These are phyloP conservation scores for Yamadazyma siamensis DNA, from an alignment of 1,139 yeast genomes.

Conservation along the genomic window DNA sequence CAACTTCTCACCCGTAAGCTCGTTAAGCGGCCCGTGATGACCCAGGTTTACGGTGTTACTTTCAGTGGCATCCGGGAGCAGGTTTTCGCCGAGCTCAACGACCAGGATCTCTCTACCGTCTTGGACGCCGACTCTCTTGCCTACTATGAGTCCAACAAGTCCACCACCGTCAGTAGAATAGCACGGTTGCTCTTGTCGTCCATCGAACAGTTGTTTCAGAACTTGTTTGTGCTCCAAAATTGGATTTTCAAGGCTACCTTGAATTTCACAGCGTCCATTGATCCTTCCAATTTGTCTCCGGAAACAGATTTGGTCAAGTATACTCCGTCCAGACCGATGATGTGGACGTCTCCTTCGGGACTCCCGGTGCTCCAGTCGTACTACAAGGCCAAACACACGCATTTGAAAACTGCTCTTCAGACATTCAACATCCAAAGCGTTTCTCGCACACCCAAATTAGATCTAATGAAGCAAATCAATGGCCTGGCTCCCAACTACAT, in stretches of 20 bases:
- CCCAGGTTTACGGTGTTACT: constrained; percentile 48
- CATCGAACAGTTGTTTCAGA: constrained; percentile 30
- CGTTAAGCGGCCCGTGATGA: constrained; percentile 46
- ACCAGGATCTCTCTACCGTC: constrained; percentile 8
- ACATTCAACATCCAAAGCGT: constrained; percentile 18
- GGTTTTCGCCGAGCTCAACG: constrained; percentile 18
- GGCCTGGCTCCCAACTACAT: constrained; percentile 46
- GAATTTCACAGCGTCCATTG: constrained; percentile 29
- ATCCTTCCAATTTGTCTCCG: constrained; percentile 4
- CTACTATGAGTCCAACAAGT: constrained; percentile 2
- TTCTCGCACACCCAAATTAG: constrained; percentile 20
- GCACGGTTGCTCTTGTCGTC: constrained; percentile 29
- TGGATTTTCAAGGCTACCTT: constrained; percentile 35
- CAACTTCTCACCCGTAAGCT: constrained; percentile 29
- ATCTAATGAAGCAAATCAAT: constrained; percentile 30
- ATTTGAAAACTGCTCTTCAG: constrained; percentile 25
- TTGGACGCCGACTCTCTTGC: constrained; percentile 4
- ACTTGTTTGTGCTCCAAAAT: constrained; percentile 32
- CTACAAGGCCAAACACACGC: constrained; percentile 15
- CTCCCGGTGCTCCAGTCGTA: constrained; percentile 43
- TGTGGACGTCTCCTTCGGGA: constrained; percentile 44
- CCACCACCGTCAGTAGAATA: constrained; percentile 18
- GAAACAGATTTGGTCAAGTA: constrained; percentile 14
- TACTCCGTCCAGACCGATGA: constrained; percentile 29
- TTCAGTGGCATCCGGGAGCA: constrained; percentile 35